These are phyloP conservation scores for Penstemon newberryi DNA, from an alignment of 257 asterid genomes.

Conservation along the genomic window DNA sequence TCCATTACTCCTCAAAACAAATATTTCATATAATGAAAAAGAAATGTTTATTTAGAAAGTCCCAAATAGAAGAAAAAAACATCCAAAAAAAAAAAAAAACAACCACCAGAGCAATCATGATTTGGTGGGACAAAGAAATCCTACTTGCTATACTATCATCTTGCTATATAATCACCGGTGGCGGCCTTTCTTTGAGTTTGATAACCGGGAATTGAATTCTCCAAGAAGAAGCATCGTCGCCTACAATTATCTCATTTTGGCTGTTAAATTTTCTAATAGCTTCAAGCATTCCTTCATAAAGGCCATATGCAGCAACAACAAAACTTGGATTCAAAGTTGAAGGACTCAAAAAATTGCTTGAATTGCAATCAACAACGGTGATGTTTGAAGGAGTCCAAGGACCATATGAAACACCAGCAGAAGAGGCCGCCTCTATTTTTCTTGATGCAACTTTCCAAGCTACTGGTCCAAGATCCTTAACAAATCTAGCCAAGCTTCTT, in stretches of 20 bases:
- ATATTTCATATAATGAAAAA: no score
- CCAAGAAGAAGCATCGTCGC: constrained; percentile 30
- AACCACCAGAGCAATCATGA: no score
- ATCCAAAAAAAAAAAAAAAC: no score
- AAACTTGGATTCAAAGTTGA: constrained; percentile 35
- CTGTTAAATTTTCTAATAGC: constrained; percentile 61
- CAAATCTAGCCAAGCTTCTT: constrained; percentile 78
- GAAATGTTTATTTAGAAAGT: no score
- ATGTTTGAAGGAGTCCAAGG: constrained; percentile 60
- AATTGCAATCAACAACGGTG: background rate
- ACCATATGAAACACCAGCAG: constrained; percentile 68
- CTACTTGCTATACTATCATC: no score
- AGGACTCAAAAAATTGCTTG: constrained; percentile 23
- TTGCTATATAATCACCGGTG: background rate
- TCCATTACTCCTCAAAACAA: no score
- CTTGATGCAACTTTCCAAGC: constrained; percentile 79
- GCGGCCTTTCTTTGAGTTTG: constrained; percentile 45
- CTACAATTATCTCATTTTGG: constrained; percentile 44
- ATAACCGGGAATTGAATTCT: constrained; percentile 36
- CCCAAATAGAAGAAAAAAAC: no score
- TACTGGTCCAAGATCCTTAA: constrained; percentile 83
- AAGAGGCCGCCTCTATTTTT: constrained; percentile 53
- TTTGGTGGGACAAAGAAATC: no score
- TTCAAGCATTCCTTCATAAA: constrained; percentile 55
- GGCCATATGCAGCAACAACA: constrained; percentile 27